Conservation (phyloP, 257 asterid genomes). For the Galeopsis tetrahit region DNA sequence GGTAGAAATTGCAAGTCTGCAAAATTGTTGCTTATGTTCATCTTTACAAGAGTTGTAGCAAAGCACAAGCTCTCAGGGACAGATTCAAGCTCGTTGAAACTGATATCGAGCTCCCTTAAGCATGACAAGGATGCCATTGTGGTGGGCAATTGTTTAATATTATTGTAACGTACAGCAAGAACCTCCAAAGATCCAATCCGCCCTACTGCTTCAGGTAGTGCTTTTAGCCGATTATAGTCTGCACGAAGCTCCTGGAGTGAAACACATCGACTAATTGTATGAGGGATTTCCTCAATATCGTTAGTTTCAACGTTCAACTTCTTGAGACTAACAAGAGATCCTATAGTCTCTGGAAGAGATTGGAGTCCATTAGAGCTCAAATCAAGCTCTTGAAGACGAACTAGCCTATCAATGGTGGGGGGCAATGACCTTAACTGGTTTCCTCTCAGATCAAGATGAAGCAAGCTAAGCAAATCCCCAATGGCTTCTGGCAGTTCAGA, state of each 20-base stretch:
- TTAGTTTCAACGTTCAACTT: slow-evolving; percentile 71
- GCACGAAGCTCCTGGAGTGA: slow-evolving; percentile 70
- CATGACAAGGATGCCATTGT: slow-evolving; percentile 72
- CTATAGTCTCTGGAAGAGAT: slow-evolving; percentile 70
- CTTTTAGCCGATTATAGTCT: slow-evolving; percentile 82
- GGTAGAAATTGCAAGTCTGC: slow-evolving; percentile 78
- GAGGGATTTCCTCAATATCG: slow-evolving; percentile 81
- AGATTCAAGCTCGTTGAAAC: slow-evolving; percentile 83
- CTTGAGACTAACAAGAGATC: slow-evolving; percentile 71
- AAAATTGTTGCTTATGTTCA: slow-evolving; percentile 90
- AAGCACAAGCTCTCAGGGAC: slow-evolving; percentile 94
- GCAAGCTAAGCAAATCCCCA: slow-evolving; percentile 76
- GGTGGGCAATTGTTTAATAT: slow-evolving; percentile 74
- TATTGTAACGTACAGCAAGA: slow-evolving; percentile 78
- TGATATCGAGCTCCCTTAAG: slow-evolving; percentile 72
- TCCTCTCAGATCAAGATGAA: slow-evolving; percentile 64
- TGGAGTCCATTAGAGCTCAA: slow-evolving; percentile 78
- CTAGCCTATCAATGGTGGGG: slow-evolving; percentile 53
- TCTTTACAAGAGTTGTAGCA: slow-evolving; percentile 73
- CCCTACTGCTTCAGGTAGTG: slow-evolving; percentile 92
- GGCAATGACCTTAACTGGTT: slow-evolving; percentile 75
- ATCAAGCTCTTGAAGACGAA: slow-evolving; percentile 71
- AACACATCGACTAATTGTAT: slow-evolving; percentile 72
- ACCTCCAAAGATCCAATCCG: slow-evolving; percentile 68
- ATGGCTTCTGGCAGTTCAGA: slow-evolving; percentile 67